Conservation (phyloP, 495 filamentous ascomycete species). For the Podospora didyma region DNA sequence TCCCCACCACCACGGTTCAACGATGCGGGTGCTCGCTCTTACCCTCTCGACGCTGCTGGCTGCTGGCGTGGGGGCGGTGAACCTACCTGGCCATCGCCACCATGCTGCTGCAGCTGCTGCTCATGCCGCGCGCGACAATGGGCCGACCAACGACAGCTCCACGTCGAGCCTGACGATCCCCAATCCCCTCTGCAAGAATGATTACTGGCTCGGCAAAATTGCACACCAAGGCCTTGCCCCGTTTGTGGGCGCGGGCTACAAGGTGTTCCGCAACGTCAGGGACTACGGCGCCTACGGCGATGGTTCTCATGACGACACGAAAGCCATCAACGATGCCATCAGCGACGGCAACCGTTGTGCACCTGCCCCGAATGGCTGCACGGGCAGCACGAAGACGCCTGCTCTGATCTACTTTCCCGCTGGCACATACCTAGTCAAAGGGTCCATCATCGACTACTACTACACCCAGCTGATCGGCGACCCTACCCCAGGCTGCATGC, state of each 20-base stretch:
- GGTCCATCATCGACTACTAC: conserved; percentile 61
- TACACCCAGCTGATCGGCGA: conserved; percentile 68
- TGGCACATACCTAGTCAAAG: conserved; percentile 67
- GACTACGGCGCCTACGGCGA: conserved; percentile 57
- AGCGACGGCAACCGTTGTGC: conserved; percentile 71
- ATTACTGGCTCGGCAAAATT: conserved; percentile 47
- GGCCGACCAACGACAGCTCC: not conserved
- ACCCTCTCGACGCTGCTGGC: too few relatives aligned
- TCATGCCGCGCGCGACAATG: too few relatives aligned
- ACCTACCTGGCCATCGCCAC: too few relatives aligned
- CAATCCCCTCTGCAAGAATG: conserved; percentile 9
- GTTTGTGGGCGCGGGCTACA: conserved; percentile 36
- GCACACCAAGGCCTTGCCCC: conserved; percentile 45
- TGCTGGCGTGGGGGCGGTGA: too few relatives aligned
- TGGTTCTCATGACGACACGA: conserved; percentile 76
- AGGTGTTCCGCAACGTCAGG: conserved; percentile 57
- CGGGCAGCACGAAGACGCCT: conserved; percentile 68
- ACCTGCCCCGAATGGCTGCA: conserved; percentile 64
- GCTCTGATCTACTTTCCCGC: conserved; percentile 74
- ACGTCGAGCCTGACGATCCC: not conserved
- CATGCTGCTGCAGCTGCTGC: too few relatives aligned
- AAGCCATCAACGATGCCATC: conserved; percentile 78
- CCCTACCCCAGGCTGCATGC: conserved; percentile 58
- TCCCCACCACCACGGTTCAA: too few relatives aligned
- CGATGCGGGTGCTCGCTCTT: too few relatives aligned